Conservation (phyloP, 73 alveolate species). For the Paramecium primaurelia region DNA sequence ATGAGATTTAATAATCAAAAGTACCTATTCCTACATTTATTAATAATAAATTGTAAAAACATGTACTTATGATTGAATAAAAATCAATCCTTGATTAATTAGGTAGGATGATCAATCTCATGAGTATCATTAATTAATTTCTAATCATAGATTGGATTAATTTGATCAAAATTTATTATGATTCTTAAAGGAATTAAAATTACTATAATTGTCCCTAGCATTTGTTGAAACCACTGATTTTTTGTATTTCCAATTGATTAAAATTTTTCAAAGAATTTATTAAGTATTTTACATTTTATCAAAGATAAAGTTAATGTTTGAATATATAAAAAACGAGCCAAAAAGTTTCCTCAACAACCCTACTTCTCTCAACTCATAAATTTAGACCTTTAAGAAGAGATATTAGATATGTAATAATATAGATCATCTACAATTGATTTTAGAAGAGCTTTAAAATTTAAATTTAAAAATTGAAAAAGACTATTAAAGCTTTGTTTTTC, state of each 20-base stretch:
- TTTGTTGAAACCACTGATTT: neutral
- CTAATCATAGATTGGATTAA: neutral
- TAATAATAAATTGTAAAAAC: neutral
- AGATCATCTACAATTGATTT: neutral
- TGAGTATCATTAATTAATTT: neutral
- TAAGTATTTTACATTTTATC: neutral
- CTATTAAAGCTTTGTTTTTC: neutral
- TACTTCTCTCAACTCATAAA: neutral
- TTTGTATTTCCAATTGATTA: neutral
- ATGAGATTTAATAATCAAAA: neutral
- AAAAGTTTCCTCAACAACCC: neutral
- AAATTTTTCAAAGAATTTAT: neutral
- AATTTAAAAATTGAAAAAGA: neutral
- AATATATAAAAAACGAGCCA: neutral
- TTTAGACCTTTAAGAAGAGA: neutral
- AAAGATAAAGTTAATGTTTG: neutral
- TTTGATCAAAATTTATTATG: neutral
- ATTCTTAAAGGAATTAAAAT: neutral
- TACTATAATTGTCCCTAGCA: neutral
- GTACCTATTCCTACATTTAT: neutral
- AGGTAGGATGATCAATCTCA: neutral
- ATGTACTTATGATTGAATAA: neutral
- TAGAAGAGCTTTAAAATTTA: neutral
- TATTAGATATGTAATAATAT: neutral
- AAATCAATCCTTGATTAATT: neutral